phyloP scores from a whole-genome alignment of 495 filamentous ascomycete species.

The Neurospora sp. region DNA sequence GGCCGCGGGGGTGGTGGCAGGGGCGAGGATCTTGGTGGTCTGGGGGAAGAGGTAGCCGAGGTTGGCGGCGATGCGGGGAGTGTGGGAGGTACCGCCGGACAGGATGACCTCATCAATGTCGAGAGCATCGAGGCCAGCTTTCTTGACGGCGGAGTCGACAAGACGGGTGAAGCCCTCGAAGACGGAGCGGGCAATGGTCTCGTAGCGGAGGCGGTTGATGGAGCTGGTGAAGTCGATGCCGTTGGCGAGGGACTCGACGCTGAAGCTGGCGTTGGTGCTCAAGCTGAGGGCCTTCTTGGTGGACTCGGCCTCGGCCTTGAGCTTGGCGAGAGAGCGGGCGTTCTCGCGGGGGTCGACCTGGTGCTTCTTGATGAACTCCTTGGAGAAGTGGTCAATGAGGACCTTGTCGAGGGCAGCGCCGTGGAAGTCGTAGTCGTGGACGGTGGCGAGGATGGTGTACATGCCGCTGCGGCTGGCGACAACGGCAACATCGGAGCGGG shows the following conservation, averaged over 20 bases:
- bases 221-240: constrained; percentile 86
- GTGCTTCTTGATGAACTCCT: constrained; percentile 92
- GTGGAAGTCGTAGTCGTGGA: constrained; percentile 86
- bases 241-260: constrained; percentile 76
- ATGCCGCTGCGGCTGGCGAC: constrained; percentile 86
- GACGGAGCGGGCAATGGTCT: constrained; percentile 74
- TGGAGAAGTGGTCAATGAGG: constrained; percentile 90
- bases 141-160: constrained; percentile 75
- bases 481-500: constrained; percentile 83
- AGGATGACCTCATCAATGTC: constrained; percentile 95
- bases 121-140: constrained; percentile 83
- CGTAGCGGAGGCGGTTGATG: constrained; percentile 87
- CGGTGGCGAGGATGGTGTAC: constrained; percentile 89
- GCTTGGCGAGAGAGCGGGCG: constrained; percentile 72
- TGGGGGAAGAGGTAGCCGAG: constrained; percentile 69
- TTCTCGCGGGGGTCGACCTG: constrained; percentile 71
- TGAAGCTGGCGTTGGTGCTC: constrained; percentile 78
- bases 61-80: constrained; percentile 77
- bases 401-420: constrained; percentile 78
- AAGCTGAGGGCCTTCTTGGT: constrained; percentile 84
- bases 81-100: constrained; percentile 86
- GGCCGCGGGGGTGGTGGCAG: constrained; percentile 61
- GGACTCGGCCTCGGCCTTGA: constrained; percentile 82
- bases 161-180: constrained; percentile 79
- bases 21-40: constrained; percentile 69